Evolutionary conservation across 345 rosid genomes (phyloP), one percentile per base, ranked within the genome.

Genomic region (Bruguiera parviflora): DNA sequence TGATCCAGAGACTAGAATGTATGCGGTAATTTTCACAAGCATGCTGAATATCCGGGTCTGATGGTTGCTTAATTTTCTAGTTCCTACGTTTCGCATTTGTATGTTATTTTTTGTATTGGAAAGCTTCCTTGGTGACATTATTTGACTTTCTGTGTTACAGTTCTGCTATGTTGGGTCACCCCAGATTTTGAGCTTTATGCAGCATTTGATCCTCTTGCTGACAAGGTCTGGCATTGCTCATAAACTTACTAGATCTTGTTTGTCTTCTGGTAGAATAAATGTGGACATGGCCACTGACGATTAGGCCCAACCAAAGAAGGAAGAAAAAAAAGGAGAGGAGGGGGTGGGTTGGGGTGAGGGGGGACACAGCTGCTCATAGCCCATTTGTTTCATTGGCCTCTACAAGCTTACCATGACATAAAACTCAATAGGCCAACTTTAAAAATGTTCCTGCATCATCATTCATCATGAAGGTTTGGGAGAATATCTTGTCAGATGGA

Each of bases 131-230:
- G 55, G 37, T 61, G 55, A 46, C 64, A 59, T 71, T 58, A 22
- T 21, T 64, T 21, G 20, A 70, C 61, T 24, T 16, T 25, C 58
- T 29, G 3, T 74, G 60, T 77, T 32, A 73, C 97, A 96, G 99
- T 89, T 70, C 83, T 92, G 43, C 87, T 92, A 51, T 92, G 99
- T 81, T 96, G 99, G 98, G 91, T 89, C 58, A 92, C 99, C 18
- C 95, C 83, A 66, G 98, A 92, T 83, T 96, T 96, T 78, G 98
- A 96, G 75, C 92, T 90, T 68, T 96, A 92, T 71, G 96, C 96
- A 20, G 92, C 99, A 60, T 92, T 96, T 63, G 99, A 96, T 86
- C 98, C 99, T 22, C 91, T 92, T 58, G 95, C 97, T 61, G 97
- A 90, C 78, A 96, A 92, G 96, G 98, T 92, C 61, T 67, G 81